Conservation (phyloP, 306 rosid species). For the Begonia loranthoides region DNA sequence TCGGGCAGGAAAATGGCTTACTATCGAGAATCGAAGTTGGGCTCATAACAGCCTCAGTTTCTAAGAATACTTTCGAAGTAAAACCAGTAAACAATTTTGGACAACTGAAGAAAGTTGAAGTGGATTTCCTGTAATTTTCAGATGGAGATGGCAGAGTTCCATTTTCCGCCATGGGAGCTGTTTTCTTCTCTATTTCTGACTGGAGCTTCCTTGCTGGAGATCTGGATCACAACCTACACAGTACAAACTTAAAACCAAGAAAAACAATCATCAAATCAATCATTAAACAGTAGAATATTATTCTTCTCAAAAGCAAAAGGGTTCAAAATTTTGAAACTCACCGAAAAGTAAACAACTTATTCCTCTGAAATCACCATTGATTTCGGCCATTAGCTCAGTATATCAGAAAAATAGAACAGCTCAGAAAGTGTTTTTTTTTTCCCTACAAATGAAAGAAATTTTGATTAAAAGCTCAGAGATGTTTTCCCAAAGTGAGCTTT, state of each 20-base stretch:
- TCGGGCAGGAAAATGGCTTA: slow-evolving; percentile 38
- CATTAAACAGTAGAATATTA: not conserved
- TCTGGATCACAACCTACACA: slow-evolving; percentile 14
- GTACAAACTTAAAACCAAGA: not conserved
- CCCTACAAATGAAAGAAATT: slow-evolving; percentile 14
- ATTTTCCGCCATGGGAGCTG: slow-evolving; percentile 51
- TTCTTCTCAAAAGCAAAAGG: not conserved
- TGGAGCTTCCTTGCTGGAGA: slow-evolving; percentile 10
- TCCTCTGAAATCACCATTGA: slow-evolving; percentile 12
- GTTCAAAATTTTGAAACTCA: slow-evolving; percentile 3
- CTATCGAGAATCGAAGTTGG: slow-evolving; percentile 77
- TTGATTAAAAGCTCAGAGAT: slow-evolving; percentile 1
- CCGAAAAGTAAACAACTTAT: slow-evolving; percentile 8
- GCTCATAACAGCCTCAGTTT: slow-evolving; percentile 52
- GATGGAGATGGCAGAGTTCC: slow-evolving; percentile 28
- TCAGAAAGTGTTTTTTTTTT: no score
- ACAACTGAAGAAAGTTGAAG: slow-evolving; percentile 39
- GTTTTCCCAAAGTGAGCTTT: slow-evolving; percentile 46
- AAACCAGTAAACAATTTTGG: slow-evolving; percentile 49
- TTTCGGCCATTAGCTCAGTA: slow-evolving; percentile 4
- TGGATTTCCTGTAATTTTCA: slow-evolving; percentile 23
- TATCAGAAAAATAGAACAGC: no score
- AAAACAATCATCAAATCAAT: not conserved
- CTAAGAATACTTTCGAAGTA: slow-evolving; percentile 28
- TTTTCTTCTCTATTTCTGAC: no score